A percentile compares a stretch with the other conserved stretches of the same genome.
phyloP scores from a whole-genome alignment of 345 rosid species.

The Citrus maxima region DNA sequence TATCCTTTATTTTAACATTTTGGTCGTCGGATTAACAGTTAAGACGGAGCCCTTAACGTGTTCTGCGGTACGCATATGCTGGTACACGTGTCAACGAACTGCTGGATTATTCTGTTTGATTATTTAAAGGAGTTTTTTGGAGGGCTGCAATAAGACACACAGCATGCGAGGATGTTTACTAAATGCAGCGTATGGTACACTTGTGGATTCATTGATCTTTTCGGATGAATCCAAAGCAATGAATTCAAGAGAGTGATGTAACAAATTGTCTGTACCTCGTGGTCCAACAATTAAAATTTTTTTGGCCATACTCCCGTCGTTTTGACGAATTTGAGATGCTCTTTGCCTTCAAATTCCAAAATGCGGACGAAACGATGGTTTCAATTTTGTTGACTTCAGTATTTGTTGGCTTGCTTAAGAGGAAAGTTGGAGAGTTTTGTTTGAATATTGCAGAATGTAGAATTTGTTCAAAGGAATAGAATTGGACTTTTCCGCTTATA shows the following conservation, averaged over 20 bases:
- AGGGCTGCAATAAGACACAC: too few relatives aligned
- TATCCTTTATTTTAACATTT: neutral
- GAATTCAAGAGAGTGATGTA: neutral
- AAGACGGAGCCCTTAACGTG: too few relatives aligned
- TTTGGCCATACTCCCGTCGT: neutral
- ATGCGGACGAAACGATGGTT: neutral
- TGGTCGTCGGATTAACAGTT: neutral
- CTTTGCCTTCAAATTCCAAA: neutral
- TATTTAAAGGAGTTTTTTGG: neutral
- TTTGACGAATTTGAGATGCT: neutral
- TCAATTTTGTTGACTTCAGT: neutral
- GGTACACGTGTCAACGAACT: neutral
- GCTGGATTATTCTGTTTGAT: conserved; percentile 7
- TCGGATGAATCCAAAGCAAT: neutral
- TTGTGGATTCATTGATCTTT: neutral
- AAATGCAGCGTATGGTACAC: neutral
- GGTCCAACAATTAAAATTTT: neutral
- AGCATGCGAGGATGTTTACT: neutral
- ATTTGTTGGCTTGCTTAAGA: neutral
- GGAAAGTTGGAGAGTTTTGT: neutral
- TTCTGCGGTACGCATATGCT: neutral
- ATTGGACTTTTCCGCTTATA: neutral
- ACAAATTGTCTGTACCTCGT: neutral
- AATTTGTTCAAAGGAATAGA: neutral
- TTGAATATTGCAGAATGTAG: neutral